Evolutionary conservation across 257 asterid species (phyloP).

Genomic region (Anisodus acutangulus): DNA sequence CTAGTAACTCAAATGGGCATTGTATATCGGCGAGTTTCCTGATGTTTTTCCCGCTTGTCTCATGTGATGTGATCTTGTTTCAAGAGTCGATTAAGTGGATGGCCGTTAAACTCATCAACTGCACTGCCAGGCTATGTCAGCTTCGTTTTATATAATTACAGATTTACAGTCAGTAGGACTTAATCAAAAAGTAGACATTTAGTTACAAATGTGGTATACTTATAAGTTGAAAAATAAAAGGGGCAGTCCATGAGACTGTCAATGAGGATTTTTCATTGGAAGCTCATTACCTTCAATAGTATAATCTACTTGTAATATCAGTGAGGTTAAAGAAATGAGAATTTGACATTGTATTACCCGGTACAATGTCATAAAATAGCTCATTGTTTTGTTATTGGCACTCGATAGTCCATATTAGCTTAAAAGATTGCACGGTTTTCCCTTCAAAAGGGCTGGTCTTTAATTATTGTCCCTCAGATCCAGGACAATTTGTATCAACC

Average conservation of each 20-base stretch:
- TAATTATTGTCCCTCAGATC: too few species aligned
- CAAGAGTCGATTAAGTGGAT: not conserved
- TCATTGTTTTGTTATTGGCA: too few species aligned
- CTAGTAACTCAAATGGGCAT: slow-evolving; percentile 12
- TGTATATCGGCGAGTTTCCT: slow-evolving; percentile 6
- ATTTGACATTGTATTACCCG: too few species aligned
- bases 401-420: too few species aligned
- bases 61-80: not conserved
- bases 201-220: not conserved
- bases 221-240: not conserved
- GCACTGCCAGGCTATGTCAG: slow-evolving; percentile 6
- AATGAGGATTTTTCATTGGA: too few species aligned
- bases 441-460: too few species aligned
- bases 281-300: not conserved
- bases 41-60: not conserved
- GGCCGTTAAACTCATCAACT: not conserved
- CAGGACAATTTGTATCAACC: too few species aligned
- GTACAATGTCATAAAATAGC: too few species aligned
- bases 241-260: not conserved
- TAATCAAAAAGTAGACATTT: not conserved
- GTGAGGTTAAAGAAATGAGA: not conserved
- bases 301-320: not conserved
- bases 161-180: not conserved
- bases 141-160: not conserved
- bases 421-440: too few species aligned